Base-by-base conservation (phyloP, 2,329 filamentous ascomycete species). In the Raffaelea albimanens region DNA sequence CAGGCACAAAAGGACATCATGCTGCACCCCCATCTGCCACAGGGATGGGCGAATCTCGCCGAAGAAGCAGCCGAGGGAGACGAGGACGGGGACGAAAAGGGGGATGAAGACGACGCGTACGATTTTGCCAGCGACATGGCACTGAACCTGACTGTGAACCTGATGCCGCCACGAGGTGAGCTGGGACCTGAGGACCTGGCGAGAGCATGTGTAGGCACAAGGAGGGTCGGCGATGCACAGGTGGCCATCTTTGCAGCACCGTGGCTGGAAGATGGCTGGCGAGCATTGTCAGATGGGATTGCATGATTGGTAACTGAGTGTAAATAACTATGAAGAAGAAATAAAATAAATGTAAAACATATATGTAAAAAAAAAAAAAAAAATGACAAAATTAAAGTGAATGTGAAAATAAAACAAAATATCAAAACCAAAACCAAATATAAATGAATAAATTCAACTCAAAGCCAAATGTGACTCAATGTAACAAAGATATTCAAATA, bases 41-140 rank as follows among this genome's bases (percentile, higher is more conserved):
- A 85, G 45, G 87, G 88, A 1, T 98, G 93, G 93, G 75, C 79
- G 39, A 74, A 84, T 44, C 70, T 97, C 21, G 80, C 85, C 0
- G 73, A 79, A 11, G 41, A 43, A 5, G 55, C 49, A 1, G 57
- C 44, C 1, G 56, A 52, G 21, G 53, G 55, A 18, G 55, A 46
- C 0, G 75, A 74, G 0, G 76, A 73, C 2, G 56, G 62, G 7
- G 67, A 70, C 45, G 65, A 67, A 18, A 16, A 46, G 10, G 45
- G 19, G 1, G 11, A 41, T 38, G 11, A 19, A 31, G 75, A 74
- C 1, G 77, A 74, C 2, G 57, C 61, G 5, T 66, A 70, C 45
- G 66, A 68, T n/a, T 67, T 73, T 47, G 66, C 72, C 0, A 83
- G 86, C 3, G 79, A 86, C 55, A 89, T 95, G 80, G 87, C 89